Base-by-base conservation (phyloP, 208 protist species). In the Wallacemonas sp. region DNA sequence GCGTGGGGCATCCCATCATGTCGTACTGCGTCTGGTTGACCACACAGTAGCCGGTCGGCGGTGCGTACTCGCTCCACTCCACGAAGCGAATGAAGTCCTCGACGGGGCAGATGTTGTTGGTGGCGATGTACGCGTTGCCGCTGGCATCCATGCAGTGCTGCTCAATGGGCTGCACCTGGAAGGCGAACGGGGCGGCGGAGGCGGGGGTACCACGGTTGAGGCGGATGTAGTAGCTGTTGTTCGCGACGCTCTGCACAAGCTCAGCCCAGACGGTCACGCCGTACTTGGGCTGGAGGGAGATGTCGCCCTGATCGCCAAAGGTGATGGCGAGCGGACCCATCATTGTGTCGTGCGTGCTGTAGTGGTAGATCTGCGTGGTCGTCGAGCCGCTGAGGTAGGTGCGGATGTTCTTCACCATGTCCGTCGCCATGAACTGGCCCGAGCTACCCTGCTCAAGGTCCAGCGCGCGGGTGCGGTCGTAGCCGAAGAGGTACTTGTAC, bases 271-370 rank as follows among this genome's bases (percentile, higher is more conserved):
- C 39, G 18, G 52, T 59, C 31, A 59, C 52, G 1, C 52, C 52
- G 22, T 26, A 59, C 52, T 59, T 49, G 44, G 61, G 61, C 10
- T 29, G 16, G 18, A 50, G 25, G 67, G 25, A 46, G 59, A 22
- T 57, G 29, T 11, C 59, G 33, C 28, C 31, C n/a, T 46, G 46
- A 11, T 28, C 39, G 70, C 77, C 63, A 33, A 83, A 49, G 22
- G 72, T 72, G 31, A 67, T 63, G 38, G 62, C 70, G 22, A 89
- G 73, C 36, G 83, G 77, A 3, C 46, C 52, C 29, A 92, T 44
- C 32, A 70, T 65, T 18, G 38, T 81, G 70, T 87, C 86, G 69
- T 92, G 77, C 14, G 81, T 70, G 68, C 82, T 87, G 52, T 59
- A 59, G 31, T 59, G 52, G 52, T 41, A 59, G n/a, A 59, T 59